Evolutionary conservation across 106 monocot species (phyloP).

Genomic region (Narthecium ossifragum): DNA sequence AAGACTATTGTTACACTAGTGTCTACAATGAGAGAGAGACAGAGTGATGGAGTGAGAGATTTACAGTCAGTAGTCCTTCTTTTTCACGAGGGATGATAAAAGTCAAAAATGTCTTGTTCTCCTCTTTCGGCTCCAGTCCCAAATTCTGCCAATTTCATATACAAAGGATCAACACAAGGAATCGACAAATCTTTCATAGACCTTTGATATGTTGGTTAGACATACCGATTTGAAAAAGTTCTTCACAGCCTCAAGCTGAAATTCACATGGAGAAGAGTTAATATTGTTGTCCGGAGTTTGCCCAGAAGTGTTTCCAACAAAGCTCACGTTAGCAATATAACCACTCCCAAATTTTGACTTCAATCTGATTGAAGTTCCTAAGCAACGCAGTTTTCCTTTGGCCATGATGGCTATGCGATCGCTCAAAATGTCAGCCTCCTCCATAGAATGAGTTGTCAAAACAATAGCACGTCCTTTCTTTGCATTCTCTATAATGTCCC

Average conservation of each 20-base stretch:
- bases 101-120: slow-evolving; percentile 61
- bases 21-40: background rate
- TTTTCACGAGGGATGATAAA: slow-evolving; percentile 89
- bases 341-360: slow-evolving; percentile 84
- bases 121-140: slow-evolving; percentile 68
- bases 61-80: slow-evolving; percentile 71
- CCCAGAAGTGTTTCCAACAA: slow-evolving; percentile 26
- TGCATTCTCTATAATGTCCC: slow-evolving; percentile 94
- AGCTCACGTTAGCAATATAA: slow-evolving; percentile 75
- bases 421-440: slow-evolving; percentile 89
- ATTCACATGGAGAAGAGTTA: slow-evolving; percentile 4
- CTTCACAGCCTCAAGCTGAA: slow-evolving; percentile 49
- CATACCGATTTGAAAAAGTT: slow-evolving; percentile 73
- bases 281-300: slow-evolving; percentile 20
- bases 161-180: too few relatives aligned
- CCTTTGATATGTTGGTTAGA: background rate
- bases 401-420: slow-evolving; percentile 96
- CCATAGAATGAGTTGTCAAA: slow-evolving; percentile 97
- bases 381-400: slow-evolving; percentile 82
- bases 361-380: slow-evolving; percentile 77
- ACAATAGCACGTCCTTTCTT: slow-evolving; percentile 87
- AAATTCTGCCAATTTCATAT: slow-evolving; percentile 42
- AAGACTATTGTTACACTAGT: background rate
- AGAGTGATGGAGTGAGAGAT: background rate
- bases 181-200: too few relatives aligned